phyloP scores from a whole-genome alignment of 352 stramenopile genomes.

The Pythium monospermum region DNA sequence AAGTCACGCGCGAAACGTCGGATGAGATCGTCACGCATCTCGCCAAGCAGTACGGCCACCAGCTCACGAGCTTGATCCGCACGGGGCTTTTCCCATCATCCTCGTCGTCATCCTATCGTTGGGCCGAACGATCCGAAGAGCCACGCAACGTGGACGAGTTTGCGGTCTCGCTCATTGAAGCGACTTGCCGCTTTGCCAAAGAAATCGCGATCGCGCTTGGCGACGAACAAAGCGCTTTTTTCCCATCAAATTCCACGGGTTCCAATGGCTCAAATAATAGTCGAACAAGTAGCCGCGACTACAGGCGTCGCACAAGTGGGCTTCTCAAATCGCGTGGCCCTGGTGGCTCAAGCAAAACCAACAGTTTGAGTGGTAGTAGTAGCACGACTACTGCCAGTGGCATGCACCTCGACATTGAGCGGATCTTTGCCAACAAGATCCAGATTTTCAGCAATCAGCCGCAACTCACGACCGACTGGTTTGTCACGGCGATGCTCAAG shows the following conservation, averaged over 20 bases:
- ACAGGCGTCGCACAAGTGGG: slow-evolving; percentile 49
- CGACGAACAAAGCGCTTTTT: slow-evolving; percentile 52
- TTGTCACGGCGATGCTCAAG: slow-evolving; percentile 68
- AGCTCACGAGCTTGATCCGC: slow-evolving; percentile 39
- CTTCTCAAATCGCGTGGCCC: slow-evolving; percentile 48
- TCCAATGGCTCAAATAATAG: slow-evolving; percentile 18
- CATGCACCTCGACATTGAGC: slow-evolving; percentile 76
- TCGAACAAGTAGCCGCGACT: slow-evolving; percentile 51
- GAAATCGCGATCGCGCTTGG: slow-evolving; percentile 57
- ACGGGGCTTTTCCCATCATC: slow-evolving; percentile 33
- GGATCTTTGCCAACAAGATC: slow-evolving; percentile 79
- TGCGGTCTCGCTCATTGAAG: slow-evolving; percentile 51
- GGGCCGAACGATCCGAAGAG: slow-evolving; percentile 56
- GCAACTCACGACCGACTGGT: slow-evolving; percentile 54
- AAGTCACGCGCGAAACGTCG: slow-evolving; percentile 60
- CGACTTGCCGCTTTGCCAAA: slow-evolving; percentile 48
- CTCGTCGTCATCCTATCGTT: slow-evolving; percentile 43
- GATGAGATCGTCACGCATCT: slow-evolving; percentile 57
- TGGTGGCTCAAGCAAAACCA: background rate
- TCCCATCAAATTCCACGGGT: slow-evolving; percentile 12
- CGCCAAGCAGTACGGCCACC: slow-evolving; percentile 52
- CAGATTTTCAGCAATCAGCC: slow-evolving; percentile 49
- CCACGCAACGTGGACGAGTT: slow-evolving; percentile 66
- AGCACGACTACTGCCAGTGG: slow-evolving; percentile 18
- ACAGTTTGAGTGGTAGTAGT: too few relatives aligned